Base-by-base conservation (phyloP, 257 asterid species). In the Lantana camara region DNA sequence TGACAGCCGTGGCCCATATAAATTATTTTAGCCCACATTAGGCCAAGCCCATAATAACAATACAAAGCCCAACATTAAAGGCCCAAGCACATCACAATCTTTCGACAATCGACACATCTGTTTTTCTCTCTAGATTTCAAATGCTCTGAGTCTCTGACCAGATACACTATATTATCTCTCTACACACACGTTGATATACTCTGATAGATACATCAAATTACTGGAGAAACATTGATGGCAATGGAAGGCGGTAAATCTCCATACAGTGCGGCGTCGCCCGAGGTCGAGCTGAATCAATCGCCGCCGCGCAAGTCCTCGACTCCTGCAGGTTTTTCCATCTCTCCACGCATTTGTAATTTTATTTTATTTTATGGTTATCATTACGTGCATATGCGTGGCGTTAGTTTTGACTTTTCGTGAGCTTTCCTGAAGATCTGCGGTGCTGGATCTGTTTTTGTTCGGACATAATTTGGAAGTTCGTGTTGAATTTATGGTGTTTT, bases 221-320 rank as follows among this genome's bases (percentile, higher is more conserved):
- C 38, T 21, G 59, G 17, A 55, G 55, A 72, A n/a, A 48, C 44
- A 68, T 27, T 27, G 32, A 27, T 72, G 82, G 74, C 89, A 68
- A 75, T 66, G 87, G 95, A 83, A 65, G 86, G 77, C 47, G 66
- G 64, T 30, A 74, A 77, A 60, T 77, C 85, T 42, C 64, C 70
- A 14, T 47, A 77, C 78, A 70, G 67, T 55, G 70, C 77, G 62
- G 79, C 75, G 37, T 55, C 82, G 23, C 64, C 82, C 53, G 93
- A 86, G 75, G 79, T 57, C 70, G 73, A 75, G 63, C 82, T 64
- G 66, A 48, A 68, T 56, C 77, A 73, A 15, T 80, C 86, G 46
- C 76, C 97, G 70, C 85, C 96, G 69, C 88, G 71, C 67, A 74
- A 87, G 77, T 82, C 95, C 9, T 56, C 92, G 62, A 68, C 96